phyloP scores from a whole-genome alignment of 371 early-diverging fungal species.

The Chytridiales sp. region DNA sequence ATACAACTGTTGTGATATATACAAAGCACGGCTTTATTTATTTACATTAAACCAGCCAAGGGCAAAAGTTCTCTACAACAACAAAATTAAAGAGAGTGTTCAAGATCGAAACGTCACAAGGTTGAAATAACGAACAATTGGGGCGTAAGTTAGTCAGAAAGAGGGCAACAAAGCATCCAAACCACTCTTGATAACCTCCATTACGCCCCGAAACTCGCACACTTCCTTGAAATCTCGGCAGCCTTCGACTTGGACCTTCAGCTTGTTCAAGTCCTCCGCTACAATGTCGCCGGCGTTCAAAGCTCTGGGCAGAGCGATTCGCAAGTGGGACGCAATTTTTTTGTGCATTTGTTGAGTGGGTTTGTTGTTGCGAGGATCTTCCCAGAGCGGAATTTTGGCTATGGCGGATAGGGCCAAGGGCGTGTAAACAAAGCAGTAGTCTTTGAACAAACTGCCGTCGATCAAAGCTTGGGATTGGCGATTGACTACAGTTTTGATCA shows the following conservation, averaged over 20 bases:
- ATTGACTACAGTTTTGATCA: background rate
- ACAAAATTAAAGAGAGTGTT: no score
- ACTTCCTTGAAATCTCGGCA: conserved; percentile 3
- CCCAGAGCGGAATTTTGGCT: conserved; percentile 6
- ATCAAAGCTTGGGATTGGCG: conserved; percentile 4
- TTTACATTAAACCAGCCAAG: no score
- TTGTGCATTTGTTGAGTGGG: background rate
- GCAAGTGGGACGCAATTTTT: background rate
- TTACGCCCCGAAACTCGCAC: conserved; percentile 3
- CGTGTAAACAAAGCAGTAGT: conserved; percentile 8
- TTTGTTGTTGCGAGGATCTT: conserved; percentile 14
- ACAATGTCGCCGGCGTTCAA: background rate
- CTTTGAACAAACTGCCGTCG: conserved; percentile 3
- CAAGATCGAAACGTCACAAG: no score
- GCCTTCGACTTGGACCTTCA: conserved; percentile 4
- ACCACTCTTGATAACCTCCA: conserved; percentile 3
- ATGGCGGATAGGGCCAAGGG: conserved; percentile 6
- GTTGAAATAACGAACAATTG: background rate
- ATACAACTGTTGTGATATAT: no score
- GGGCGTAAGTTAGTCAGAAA: conserved; percentile 7
- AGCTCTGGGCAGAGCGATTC: background rate
- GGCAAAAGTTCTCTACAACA: no score
- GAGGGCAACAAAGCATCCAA: background rate
- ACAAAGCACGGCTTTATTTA: no score
- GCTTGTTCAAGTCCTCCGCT: background rate